Evolutionary conservation across 805 yeast genomes (phyloP).

Genomic region (Naumovozyma baii): DNA sequence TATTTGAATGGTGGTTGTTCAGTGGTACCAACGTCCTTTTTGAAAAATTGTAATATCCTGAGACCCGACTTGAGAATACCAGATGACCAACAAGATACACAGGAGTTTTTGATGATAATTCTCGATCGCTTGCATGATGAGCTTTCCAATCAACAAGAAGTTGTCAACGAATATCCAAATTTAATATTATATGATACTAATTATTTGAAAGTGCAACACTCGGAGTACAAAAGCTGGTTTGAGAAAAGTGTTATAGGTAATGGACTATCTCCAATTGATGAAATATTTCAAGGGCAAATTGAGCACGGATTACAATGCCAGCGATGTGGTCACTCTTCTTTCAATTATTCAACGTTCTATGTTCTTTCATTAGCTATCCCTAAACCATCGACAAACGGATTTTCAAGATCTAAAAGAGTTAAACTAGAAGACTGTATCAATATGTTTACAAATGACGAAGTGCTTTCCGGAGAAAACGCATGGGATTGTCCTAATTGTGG

Average conservation of each 20-base stretch:
- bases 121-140: conserved; percentile 65
- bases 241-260: conserved; percentile 40
- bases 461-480: conserved; percentile 62
- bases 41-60: conserved; percentile 40
- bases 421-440: conserved; percentile 54
- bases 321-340: conserved; percentile 52
- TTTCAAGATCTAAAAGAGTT: conserved; percentile 26
- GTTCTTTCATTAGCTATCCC: conserved; percentile 59
- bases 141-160: conserved; percentile 34
- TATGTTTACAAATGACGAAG: conserved; percentile 54
- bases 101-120: conserved; percentile 59
- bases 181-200: conserved; percentile 29
- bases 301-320: conserved; percentile 56
- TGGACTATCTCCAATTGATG: conserved; percentile 59
- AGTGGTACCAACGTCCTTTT: conserved; percentile 56
- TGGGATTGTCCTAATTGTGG: conserved; percentile 76
- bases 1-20: conserved; percentile 47
- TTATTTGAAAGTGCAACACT: conserved; percentile 24
- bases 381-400: conserved; percentile 19
- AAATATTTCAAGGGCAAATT: conserved; percentile 62
- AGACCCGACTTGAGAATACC: conserved; percentile 66
- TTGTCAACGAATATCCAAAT: conserved; percentile 33
- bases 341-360: conserved; percentile 52
- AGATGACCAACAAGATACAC: conserved; percentile 72
- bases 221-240: conserved; percentile 57